phyloP scores from a whole-genome alignment of 805 yeast species.

The Candida sakaeoensis region DNA sequence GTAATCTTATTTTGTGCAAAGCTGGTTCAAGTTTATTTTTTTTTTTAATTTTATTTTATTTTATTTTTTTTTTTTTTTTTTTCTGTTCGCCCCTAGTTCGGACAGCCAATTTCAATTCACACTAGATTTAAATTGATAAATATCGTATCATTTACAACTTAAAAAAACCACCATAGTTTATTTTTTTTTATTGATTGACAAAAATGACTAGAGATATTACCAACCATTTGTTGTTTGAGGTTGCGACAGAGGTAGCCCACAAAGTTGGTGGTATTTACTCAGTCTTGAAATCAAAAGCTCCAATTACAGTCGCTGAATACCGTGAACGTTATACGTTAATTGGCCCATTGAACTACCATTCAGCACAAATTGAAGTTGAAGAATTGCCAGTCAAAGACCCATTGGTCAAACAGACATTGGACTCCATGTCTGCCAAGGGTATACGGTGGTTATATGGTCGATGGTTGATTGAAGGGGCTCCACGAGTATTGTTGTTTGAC shows the following conservation, averaged over 20 bases:
- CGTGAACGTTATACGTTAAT: constrained; percentile 78
- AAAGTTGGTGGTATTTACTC: constrained; percentile 97
- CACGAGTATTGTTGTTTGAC: constrained; percentile 86
- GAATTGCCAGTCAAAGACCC: constrained; percentile 58
- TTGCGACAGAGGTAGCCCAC: constrained; percentile 97
- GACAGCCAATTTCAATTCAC: not conserved
- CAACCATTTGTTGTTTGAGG: constrained; percentile 85
- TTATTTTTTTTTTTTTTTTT: too few relatives aligned
- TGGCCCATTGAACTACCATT: constrained; percentile 77
- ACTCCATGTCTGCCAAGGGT: constrained; percentile 80
- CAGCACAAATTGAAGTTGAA: constrained; percentile 81
- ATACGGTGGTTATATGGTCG: constrained; percentile 83
- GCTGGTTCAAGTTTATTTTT: not conserved
- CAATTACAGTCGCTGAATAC: constrained; percentile 92
- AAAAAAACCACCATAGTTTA: too few relatives aligned
- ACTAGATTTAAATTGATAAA: constrained; percentile 1
- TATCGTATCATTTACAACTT: not conserved
- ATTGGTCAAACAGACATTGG: constrained; percentile 57
- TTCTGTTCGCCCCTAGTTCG: constrained; percentile 6
- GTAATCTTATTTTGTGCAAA: not conserved
- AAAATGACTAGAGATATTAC: constrained; percentile 80
- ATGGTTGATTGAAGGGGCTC: constrained; percentile 98
- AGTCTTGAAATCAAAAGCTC: constrained; percentile 93
- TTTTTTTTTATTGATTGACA: not conserved
- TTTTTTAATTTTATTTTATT: not conserved